These are phyloP conservation scores for Suillus subluteus DNA, from an alignment of 768 basidiomycete species.

Conservation along the genomic window DNA sequence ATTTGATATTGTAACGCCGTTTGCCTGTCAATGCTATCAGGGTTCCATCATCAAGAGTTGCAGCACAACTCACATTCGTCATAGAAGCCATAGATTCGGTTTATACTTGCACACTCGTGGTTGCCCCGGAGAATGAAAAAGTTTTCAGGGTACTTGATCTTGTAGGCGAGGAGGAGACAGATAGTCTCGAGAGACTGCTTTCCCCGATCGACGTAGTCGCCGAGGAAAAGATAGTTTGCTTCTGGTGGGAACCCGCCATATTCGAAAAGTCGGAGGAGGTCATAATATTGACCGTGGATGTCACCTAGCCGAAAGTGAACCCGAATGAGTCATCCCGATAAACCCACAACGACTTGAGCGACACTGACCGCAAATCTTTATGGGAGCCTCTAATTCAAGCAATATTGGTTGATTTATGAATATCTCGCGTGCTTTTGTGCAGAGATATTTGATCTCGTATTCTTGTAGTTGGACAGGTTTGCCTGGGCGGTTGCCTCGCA, in stretches of 20 bases:
- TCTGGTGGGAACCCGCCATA: conserved; percentile 99
- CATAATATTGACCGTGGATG: conserved; percentile 99
- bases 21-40: conserved; percentile 67
- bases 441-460: conserved; percentile 99
- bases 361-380: conserved; percentile 96
- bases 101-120: conserved; percentile 99
- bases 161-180: conserved; percentile 97
- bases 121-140: conserved; percentile 99
- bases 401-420: conserved; percentile 99
- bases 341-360: conserved; percentile 21
- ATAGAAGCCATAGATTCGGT: conserved; percentile 99
- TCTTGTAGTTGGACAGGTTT: conserved; percentile 98
- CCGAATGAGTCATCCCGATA: conserved; percentile 27
- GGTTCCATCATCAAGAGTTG: conserved; percentile 8
- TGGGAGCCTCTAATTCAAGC: conserved; percentile 96
- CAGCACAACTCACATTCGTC: conserved; percentile 84
- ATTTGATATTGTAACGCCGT: conserved; percentile 99
- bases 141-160: conserved; percentile 99
- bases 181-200: conserved; percentile 99
- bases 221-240: conserved; percentile 99
- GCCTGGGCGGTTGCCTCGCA: conserved; percentile 97
- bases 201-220: conserved; percentile 99
- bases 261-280: conserved; percentile 96
- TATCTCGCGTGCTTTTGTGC: conserved; percentile 98
- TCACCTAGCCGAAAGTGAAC: conserved; percentile 63